A percentile compares a stretch with the other conserved stretches of the same genome.
Conservation (phyloP, 306 rosid genomes). For the Medicago truncatula region MtrunA17r5.0-ANR NC_053042.1:36133001-36133500, state of each 20-base stretch:
- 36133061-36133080: conserved; percentile 91
- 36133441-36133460: conserved; percentile 37
- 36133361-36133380: conserved; percentile 85
- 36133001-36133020: conserved; percentile 64
- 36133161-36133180: conserved; percentile 44
- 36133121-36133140: conserved; percentile 95
- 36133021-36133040: conserved; percentile 57
- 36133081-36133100: conserved; percentile 93
- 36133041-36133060: conserved; percentile 90
- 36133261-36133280: conserved; percentile 99
- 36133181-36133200: conserved; percentile 25
- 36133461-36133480: conserved; percentile 31
- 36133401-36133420: conserved; percentile 86
- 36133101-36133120: conserved; percentile 82
- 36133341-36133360: conserved; percentile 62
- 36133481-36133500: conserved; percentile 10
- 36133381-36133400: conserved; percentile 75
- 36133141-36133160: conserved; percentile 96
- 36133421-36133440: conserved; percentile 68
- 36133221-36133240: conserved; percentile 46
- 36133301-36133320: conserved; percentile 81
- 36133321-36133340: conserved; percentile 67
- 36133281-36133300: conserved; percentile 91
- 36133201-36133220: conserved; percentile 16
- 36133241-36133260: conserved; percentile 99